phyloP scores from a whole-genome alignment of 768 basidiomycete genomes.

The Fomitopsis pulvina region DNA sequence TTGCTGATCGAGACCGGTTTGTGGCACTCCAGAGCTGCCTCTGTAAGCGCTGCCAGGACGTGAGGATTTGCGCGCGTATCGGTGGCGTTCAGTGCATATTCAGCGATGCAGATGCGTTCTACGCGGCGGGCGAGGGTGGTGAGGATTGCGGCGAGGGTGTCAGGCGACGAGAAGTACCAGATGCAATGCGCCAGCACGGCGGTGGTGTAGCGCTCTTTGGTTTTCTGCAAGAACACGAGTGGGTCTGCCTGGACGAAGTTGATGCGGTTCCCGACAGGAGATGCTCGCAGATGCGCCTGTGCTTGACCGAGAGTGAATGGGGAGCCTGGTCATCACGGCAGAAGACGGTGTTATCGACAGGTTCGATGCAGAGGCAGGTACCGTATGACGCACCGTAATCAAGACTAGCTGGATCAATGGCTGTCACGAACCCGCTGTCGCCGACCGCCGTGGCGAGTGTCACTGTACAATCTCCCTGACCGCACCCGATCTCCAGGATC shows the following conservation, averaged over 20 bases:
- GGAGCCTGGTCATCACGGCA: slow-evolving; percentile 21
- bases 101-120: slow-evolving; percentile 26
- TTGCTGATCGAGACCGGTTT: slow-evolving; percentile 25
- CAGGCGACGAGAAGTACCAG: slow-evolving; percentile 35
- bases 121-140: slow-evolving; percentile 20
- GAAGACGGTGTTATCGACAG: too few species aligned
- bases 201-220: slow-evolving; percentile 23
- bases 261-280: slow-evolving; percentile 28
- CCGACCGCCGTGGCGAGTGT: slow-evolving; percentile 31
- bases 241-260: slow-evolving; percentile 27
- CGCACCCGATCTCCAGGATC: slow-evolving; percentile 35
- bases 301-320: slow-evolving; percentile 33
- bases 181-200: slow-evolving; percentile 30
- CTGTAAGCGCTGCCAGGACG: slow-evolving; percentile 29
- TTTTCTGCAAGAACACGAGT: slow-evolving; percentile 19
- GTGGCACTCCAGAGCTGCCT: slow-evolving; percentile 28
- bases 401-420: slow-evolving; percentile 31
- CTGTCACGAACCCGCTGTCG: slow-evolving; percentile 28
- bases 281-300: slow-evolving; percentile 25
- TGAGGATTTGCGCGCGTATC: slow-evolving; percentile 23
- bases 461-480: slow-evolving; percentile 35
- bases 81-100: slow-evolving; percentile 26
- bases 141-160: slow-evolving; percentile 23
- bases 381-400: slow-evolving; percentile 25
- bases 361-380: background rate